Percentiles rank a stretch among this genome's conserved stretches.
phyloP scores from a whole-genome alignment of 352 stramenopile genomes.

The Phytophthora cryptogea region DNA sequence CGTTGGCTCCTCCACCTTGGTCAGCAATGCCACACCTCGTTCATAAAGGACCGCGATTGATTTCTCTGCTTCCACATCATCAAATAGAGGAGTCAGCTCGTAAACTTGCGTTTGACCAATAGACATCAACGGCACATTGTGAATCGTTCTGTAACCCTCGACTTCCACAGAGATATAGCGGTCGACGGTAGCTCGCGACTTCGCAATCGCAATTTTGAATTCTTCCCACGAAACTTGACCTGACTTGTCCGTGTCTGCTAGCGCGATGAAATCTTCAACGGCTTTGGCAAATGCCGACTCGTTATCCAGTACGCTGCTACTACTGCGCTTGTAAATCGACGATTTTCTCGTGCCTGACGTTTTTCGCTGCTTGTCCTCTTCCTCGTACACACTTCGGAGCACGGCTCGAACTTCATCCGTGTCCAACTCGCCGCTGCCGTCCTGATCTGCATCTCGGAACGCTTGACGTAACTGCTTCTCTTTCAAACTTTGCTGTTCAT shows the following conservation, averaged over 20 bases:
- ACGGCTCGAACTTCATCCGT: slow-evolving; percentile 78
- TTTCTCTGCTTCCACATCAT: slow-evolving; percentile 73
- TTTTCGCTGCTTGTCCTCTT: slow-evolving; percentile 61
- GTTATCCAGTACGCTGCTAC: slow-evolving; percentile 56
- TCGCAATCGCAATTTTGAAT: slow-evolving; percentile 84
- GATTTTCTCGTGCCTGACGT: slow-evolving; percentile 35
- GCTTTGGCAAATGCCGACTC: slow-evolving; percentile 59
- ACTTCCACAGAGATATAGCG: slow-evolving; percentile 81
- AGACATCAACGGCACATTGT: slow-evolving; percentile 66
- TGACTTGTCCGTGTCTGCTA: slow-evolving; percentile 80
- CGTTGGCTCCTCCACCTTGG: slow-evolving; percentile 61
- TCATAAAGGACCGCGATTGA: slow-evolving; percentile 75
- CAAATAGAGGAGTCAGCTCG: slow-evolving; percentile 72
- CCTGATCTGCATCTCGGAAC: slow-evolving; percentile 75
- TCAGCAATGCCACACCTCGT: slow-evolving; percentile 65
- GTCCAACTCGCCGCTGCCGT: slow-evolving; percentile 79
- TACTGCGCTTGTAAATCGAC: slow-evolving; percentile 40
- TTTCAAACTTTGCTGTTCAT: slow-evolving; percentile 80
- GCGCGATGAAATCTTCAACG: slow-evolving; percentile 79
- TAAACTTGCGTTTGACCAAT: slow-evolving; percentile 82
- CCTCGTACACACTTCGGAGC: slow-evolving; percentile 70
- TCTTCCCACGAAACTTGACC: slow-evolving; percentile 86
- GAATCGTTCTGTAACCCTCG: slow-evolving; percentile 68
- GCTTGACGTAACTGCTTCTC: slow-evolving; percentile 85
- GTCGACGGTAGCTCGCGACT: slow-evolving; percentile 68